Conservation (phyloP, 352 stramenopile species). For the Phytophthora meadii region DNA sequence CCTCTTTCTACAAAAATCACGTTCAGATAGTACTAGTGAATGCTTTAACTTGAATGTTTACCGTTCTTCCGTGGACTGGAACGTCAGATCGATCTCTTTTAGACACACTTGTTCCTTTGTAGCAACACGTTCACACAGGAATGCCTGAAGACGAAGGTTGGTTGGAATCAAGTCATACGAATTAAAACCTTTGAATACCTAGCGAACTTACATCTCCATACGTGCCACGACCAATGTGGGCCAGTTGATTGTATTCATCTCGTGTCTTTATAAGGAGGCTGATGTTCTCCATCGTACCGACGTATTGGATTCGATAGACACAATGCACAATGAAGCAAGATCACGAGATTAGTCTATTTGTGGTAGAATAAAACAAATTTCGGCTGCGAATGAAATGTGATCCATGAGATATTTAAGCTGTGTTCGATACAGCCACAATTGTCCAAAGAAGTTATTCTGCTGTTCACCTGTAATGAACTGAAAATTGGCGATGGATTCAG, state of each 20-base stretch:
- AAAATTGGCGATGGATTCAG: too few species aligned
- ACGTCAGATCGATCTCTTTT: constrained; percentile 66
- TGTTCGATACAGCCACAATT: too few species aligned
- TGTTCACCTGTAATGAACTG: too few species aligned
- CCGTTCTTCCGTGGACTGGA: constrained; percentile 50
- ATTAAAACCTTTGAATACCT: not conserved
- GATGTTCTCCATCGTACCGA: not conserved
- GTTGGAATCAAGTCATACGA: not conserved
- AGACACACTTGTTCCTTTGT: constrained; percentile 48
- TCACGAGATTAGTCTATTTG: constrained; percentile 13
- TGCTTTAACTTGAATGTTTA: constrained; percentile 14
- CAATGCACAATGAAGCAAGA: not conserved
- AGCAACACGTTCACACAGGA: constrained; percentile 40
- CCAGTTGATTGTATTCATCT: constrained; percentile 37
- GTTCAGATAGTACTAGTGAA: too few species aligned
- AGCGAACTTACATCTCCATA: constrained; percentile 57
- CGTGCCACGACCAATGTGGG: constrained; percentile 55
- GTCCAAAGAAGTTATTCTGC: too few species aligned
- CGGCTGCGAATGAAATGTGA: too few species aligned
- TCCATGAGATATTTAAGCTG: too few species aligned
- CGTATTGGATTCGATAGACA: not conserved
- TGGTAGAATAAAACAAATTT: constrained; percentile 1
- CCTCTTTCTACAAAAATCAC: constrained; percentile 20
- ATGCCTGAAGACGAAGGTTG: constrained; percentile 43
- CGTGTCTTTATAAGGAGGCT: constrained; percentile 24